These are phyloP conservation scores for Fusarium foetens DNA, from an alignment of 2,329 filamentous ascomycete species.

Conservation along the genomic window DNA sequence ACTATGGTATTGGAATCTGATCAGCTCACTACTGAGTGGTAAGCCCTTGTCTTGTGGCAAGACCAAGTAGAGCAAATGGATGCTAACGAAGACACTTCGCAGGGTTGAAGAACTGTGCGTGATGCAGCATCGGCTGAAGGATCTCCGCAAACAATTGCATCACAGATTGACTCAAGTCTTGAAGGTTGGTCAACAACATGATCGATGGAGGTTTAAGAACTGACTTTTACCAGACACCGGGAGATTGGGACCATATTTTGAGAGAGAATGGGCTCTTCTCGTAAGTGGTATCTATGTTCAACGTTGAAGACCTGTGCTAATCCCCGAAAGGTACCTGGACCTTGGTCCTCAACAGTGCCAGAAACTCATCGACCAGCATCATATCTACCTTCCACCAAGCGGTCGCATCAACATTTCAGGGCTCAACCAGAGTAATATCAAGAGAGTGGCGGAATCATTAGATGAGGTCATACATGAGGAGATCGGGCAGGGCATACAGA, in stretches of 20 bases:
- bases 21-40: background rate
- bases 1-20: background rate
- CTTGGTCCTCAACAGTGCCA: background rate
- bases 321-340: background rate
- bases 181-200: background rate
- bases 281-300: background rate
- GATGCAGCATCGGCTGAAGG: background rate
- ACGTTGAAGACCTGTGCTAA: background rate
- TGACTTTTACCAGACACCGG: background rate
- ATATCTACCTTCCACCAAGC: background rate
- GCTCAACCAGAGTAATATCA: background rate
- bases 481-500: background rate
- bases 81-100: background rate
- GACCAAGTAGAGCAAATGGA: background rate
- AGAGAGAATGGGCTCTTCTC: background rate
- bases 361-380: background rate
- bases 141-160: background rate
- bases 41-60: background rate
- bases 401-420: background rate
- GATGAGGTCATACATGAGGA: background rate
- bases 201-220: too few relatives aligned
- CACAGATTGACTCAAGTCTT: background rate
- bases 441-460: background rate
- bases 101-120: background rate
- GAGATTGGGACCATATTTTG: background rate